Evolutionary conservation across 495 filamentous ascomycete species (phyloP).

Genomic region (Lepidopterella palustris): DNA sequence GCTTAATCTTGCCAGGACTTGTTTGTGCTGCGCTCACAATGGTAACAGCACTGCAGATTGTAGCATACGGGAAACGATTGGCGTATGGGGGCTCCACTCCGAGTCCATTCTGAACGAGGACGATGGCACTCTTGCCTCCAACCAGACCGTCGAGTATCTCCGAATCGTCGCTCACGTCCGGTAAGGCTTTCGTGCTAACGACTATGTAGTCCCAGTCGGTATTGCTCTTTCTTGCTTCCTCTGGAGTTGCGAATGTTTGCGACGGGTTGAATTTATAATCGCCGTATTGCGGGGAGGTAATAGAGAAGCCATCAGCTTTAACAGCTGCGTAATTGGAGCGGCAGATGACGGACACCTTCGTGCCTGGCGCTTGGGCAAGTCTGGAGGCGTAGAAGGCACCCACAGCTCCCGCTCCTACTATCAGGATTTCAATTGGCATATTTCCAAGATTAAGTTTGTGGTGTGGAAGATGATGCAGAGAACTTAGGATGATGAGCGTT

Average conservation of each 20-base stretch:
- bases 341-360: constrained; percentile 42
- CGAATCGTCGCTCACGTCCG: constrained; percentile 38
- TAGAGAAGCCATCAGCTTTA: constrained; percentile 39
- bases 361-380: constrained; percentile 43
- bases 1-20: constrained; percentile 45
- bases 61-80: constrained; percentile 45
- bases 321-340: constrained; percentile 52
- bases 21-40: constrained; percentile 49
- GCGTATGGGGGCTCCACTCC: constrained; percentile 61
- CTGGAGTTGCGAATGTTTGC: constrained; percentile 41
- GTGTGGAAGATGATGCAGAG: too few species aligned
- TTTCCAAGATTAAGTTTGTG: too few species aligned
- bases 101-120: constrained; percentile 66
- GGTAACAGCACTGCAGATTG: constrained; percentile 57
- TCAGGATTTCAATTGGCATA: constrained; percentile 42
- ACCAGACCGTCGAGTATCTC: constrained; percentile 34
- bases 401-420: constrained; percentile 54
- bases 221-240: constrained; percentile 19
- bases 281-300: constrained; percentile 49
- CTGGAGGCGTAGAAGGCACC: constrained; percentile 55
- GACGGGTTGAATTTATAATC: constrained; percentile 47
- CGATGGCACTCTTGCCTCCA: constrained; percentile 38
- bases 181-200: constrained; percentile 36
- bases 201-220: constrained; percentile 35
- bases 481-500: too few species aligned